A percentile compares a stretch with the other conserved stretches of the same genome.
Evolutionary conservation across 2,329 filamentous ascomycete species (phyloP).

Genomic region (Scorias spongiosa): DNA sequence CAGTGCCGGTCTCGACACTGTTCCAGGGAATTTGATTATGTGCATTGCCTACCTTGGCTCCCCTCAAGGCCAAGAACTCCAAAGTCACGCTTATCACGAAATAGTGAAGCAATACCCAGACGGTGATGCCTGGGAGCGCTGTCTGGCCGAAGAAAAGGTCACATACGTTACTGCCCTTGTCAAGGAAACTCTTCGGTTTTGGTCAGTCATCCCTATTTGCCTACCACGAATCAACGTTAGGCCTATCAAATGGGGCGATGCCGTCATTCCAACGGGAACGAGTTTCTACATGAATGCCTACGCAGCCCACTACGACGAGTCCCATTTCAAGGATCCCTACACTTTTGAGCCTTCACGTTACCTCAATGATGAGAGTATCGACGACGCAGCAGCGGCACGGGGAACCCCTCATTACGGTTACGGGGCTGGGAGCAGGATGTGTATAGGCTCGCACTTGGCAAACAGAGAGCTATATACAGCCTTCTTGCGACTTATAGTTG

Average conservation of each 20-base stretch:
- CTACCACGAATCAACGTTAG: constrained; percentile 58
- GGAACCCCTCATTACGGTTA: constrained; percentile 36
- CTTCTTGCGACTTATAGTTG: constrained; percentile 32
- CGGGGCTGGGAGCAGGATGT: constrained; percentile 29
- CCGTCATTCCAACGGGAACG: constrained; percentile 56
- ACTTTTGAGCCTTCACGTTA: constrained; percentile 58
- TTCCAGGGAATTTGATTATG: constrained; percentile 68
- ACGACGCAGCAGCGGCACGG: constrained; percentile 21
- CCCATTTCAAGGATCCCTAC: constrained; percentile 49
- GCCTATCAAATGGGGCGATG: constrained; percentile 53
- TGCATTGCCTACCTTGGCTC: constrained; percentile 62
- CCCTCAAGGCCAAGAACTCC: constrained; percentile 51
- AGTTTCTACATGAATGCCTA: constrained; percentile 73
- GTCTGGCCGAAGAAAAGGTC: constrained; percentile 57
- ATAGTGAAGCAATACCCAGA: constrained; percentile 58
- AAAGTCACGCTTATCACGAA: constrained; percentile 52
- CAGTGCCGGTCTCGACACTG: constrained; percentile 65
- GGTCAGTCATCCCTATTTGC: constrained; percentile 65
- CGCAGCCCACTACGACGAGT: constrained; percentile 56
- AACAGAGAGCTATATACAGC: constrained; percentile 30
- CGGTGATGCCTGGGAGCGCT: constrained; percentile 61
- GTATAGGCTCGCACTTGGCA: constrained; percentile 24
- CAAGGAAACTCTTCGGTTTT: constrained; percentile 65
- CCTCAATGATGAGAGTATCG: constrained; percentile 35
- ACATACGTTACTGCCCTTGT: constrained; percentile 64